A percentile compares a stretch with the other conserved stretches of the same genome.
These are phyloP conservation scores for Metarhizium sp. DNA, from an alignment of 2,329 filamentous ascomycete genomes.

Conservation along the genomic window DNA sequence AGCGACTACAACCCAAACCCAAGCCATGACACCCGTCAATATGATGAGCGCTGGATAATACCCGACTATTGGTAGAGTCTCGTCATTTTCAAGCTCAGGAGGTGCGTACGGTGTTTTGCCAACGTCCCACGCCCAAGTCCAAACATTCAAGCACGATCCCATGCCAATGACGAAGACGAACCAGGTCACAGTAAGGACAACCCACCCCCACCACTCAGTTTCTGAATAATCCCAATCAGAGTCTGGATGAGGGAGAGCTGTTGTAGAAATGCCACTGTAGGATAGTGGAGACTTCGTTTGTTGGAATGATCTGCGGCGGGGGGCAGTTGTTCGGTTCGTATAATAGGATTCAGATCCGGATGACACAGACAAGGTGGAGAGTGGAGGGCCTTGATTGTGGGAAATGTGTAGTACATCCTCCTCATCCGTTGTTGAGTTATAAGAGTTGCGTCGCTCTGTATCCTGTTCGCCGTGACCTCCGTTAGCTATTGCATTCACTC, in stretches of 20 bases:
- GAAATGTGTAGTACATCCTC: slow-evolving; percentile 66
- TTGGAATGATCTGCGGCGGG: slow-evolving; percentile 38
- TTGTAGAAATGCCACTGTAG: slow-evolving; percentile 40
- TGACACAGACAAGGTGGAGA: slow-evolving; percentile 34
- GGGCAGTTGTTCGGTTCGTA: slow-evolving; percentile 28
- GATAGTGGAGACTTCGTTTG: slow-evolving; percentile 53
- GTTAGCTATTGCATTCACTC: slow-evolving; percentile 9
- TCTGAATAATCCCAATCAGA: slow-evolving; percentile 81
- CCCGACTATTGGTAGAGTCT: slow-evolving; percentile 86
- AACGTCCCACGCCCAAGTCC: slow-evolving; percentile 99
- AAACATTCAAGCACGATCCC: slow-evolving; percentile 88
- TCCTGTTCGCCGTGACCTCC: slow-evolving; percentile 11
- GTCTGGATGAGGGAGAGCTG: slow-evolving; percentile 37
- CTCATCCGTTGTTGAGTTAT: slow-evolving; percentile 63
- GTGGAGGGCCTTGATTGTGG: slow-evolving; percentile 32
- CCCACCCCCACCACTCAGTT: slow-evolving; percentile 98
- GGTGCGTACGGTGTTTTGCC: slow-evolving; percentile 92
- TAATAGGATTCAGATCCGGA: slow-evolving; percentile 59
- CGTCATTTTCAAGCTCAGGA: slow-evolving; percentile 89
- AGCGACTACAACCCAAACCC: slow-evolving; percentile 96
- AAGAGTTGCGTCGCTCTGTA: slow-evolving; percentile 28
- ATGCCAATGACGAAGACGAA: slow-evolving; percentile 93
- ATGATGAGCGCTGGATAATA: slow-evolving; percentile 96
- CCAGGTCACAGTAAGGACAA: slow-evolving; percentile 86
- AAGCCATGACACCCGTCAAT: slow-evolving; percentile 89